phyloP scores from a whole-genome alignment of 441 rosid genomes.

The Iberis amara region DNA sequence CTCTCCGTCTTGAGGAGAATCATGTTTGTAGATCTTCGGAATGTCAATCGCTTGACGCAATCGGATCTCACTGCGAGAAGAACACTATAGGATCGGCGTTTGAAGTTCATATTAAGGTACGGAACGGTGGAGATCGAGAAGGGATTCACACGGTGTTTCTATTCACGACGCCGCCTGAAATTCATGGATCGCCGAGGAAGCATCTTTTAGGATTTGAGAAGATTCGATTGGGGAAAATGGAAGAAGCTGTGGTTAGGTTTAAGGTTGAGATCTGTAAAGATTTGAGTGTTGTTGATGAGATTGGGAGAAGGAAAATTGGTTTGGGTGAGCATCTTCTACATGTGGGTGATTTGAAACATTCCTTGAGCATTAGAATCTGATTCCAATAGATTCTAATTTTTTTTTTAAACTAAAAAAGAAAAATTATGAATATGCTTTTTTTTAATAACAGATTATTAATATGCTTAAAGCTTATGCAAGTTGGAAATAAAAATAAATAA shows the following conservation, averaged over 20 bases:
- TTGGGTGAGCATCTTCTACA: conserved; percentile 72
- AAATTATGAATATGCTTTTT: conserved; percentile 20
- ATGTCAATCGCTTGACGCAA: conserved; percentile 53
- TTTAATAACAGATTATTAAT: no score
- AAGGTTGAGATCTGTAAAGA: conserved; percentile 67
- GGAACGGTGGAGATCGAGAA: conserved; percentile 41
- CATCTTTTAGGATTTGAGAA: conserved; percentile 75
- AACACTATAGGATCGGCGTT: conserved; percentile 32
- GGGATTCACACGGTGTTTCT: conserved; percentile 73
- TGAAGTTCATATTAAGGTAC: conserved; percentile 44
- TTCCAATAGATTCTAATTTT: conserved; percentile 1
- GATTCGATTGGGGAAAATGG: conserved; percentile 37
- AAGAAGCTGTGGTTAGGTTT: conserved; percentile 44
- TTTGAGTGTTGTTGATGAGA: conserved; percentile 69
- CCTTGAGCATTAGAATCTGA: conserved; percentile 54
- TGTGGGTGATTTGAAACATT: conserved; percentile 63
- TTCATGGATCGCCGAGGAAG: conserved; percentile 66
- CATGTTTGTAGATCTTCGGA: conserved; percentile 49
- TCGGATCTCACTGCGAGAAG: conserved; percentile 38
- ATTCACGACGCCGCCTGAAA: conserved; percentile 62
- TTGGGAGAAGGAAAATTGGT: conserved; percentile 55
- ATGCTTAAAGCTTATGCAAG: conserved; percentile 25
- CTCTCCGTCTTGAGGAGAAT: conserved; percentile 39
- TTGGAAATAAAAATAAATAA: conserved; percentile 20
- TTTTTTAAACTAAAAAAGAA: conserved; percentile 7